Evolutionary conservation across 208 protist genomes (phyloP).

Genomic region (Paratrypanosoma confusum): DNA sequence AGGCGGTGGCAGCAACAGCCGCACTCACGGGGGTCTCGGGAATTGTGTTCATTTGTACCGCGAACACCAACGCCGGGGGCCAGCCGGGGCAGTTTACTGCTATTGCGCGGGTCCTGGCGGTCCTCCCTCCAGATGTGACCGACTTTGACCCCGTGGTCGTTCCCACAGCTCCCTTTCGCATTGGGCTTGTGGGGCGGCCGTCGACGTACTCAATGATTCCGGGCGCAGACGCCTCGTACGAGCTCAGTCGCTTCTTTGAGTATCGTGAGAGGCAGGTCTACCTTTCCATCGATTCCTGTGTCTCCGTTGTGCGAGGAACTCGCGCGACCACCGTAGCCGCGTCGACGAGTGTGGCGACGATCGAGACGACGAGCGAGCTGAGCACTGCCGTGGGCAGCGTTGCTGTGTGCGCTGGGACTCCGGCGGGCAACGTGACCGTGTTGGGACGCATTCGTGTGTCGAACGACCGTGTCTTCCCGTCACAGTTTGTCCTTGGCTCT

Average conservation of each 20-base stretch:
- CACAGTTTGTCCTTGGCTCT: constrained; percentile 28
- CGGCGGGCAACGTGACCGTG: constrained; percentile 18
- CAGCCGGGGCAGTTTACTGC: constrained; percentile 8
- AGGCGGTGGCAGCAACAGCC: constrained; percentile 7
- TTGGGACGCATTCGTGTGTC: constrained; percentile 27
- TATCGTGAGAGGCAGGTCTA: constrained; percentile 22
- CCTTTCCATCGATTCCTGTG: constrained; percentile 28
- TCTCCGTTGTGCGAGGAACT: constrained; percentile 9
- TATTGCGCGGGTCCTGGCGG: constrained; percentile 30
- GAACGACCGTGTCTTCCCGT: constrained; percentile 28
- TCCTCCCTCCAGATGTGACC: constrained; percentile 27
- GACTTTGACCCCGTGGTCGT: constrained; percentile 30
- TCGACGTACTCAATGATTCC: constrained; percentile 50
- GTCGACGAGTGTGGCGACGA: constrained; percentile 8
- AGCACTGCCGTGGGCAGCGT: constrained; percentile 10
- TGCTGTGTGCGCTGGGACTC: constrained; percentile 27
- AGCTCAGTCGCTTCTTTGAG: constrained; percentile 23
- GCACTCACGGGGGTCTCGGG: constrained; percentile 21
- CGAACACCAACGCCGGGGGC: neutral
- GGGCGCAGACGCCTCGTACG: constrained; percentile 22
- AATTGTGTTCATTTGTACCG: constrained; percentile 33
- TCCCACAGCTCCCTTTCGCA: constrained; percentile 21
- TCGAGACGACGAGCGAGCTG: constrained; percentile 15
- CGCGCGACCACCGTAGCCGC: constrained; percentile 7
- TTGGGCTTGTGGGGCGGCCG: no score